These are phyloP conservation scores for Xylariales sp. DNA, from an alignment of 2,329 filamentous ascomycete species.

Conservation along the genomic window DNA sequence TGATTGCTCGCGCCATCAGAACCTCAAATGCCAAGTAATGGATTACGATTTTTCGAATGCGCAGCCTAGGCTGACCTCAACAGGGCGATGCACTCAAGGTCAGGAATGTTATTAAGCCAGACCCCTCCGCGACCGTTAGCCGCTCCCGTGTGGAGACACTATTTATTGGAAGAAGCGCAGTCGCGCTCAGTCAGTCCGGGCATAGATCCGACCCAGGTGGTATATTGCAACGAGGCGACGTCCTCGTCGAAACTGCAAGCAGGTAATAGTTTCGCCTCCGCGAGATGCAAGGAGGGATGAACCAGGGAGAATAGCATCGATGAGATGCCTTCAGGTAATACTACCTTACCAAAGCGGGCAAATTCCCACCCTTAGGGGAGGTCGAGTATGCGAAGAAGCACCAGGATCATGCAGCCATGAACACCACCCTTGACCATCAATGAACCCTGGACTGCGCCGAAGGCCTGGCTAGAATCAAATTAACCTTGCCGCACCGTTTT, in stretches of 20 bases:
- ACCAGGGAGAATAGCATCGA: not conserved
- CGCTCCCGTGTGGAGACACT: not conserved
- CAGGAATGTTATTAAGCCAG: too few species aligned
- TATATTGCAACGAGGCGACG: too few species aligned
- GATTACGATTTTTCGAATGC: too few species aligned
- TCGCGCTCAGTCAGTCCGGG: too few species aligned
- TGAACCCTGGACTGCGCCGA: not conserved
- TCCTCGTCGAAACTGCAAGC: not conserved
- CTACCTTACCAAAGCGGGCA: constrained; percentile 6
- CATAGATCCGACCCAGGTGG: too few species aligned
- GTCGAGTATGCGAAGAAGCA: too few species aligned
- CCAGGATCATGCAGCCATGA: too few species aligned
- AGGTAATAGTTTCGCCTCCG: not conserved
- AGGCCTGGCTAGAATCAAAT: not conserved
- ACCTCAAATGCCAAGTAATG: too few species aligned
- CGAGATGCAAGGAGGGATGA: not conserved
- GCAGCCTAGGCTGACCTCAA: too few species aligned
- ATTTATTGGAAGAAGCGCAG: too few species aligned
- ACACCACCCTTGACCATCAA: not conserved
- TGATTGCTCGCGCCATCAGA: not conserved
- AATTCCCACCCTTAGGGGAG: not conserved
- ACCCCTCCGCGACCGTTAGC: too few species aligned
- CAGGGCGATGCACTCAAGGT: too few species aligned
- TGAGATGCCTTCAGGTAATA: not conserved
- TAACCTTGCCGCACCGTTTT: not conserved